Conservation (phyloP, 2,329 filamentous ascomycete genomes). For the Colletotrichum salicis region DNA sequence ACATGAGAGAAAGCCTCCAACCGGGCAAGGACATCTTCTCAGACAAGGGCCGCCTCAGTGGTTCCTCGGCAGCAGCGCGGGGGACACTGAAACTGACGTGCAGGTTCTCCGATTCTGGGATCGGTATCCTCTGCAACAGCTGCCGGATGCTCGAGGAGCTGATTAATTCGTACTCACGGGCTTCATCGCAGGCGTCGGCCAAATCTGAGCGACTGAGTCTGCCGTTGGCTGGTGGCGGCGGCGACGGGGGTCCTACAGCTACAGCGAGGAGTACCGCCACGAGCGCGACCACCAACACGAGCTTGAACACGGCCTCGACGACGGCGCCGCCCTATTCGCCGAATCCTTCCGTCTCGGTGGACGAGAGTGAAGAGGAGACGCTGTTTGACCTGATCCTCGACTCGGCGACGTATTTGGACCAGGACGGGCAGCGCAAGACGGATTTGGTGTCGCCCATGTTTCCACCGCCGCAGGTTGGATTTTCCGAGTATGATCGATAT, state of each 20-base stretch:
- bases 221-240: background rate
- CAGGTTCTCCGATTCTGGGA: conserved; percentile 33
- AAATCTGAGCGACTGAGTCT: background rate
- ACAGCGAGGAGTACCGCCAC: background rate
- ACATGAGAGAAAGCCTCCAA: conserved; percentile 28
- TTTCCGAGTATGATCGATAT: conserved; percentile 1
- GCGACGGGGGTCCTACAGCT: background rate
- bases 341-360: background rate
- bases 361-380: conserved; percentile 32
- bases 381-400: conserved; percentile 30
- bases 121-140: conserved; percentile 26
- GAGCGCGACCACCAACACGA: background rate
- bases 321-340: conserved; percentile 5
- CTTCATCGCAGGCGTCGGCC: conserved; percentile 19
- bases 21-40: conserved; percentile 19
- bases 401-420: conserved; percentile 25
- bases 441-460: conserved; percentile 10
- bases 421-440: conserved; percentile 21
- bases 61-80: background rate
- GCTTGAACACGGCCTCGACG: too few species aligned
- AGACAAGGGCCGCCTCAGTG: background rate
- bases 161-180: conserved; percentile 30
- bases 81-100: conserved; percentile 6
- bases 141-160: conserved; percentile 33
- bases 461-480: conserved; percentile 12